phyloP scores from a whole-genome alignment of 306 rosid genomes.

The Rosa chinensis region DNA sequence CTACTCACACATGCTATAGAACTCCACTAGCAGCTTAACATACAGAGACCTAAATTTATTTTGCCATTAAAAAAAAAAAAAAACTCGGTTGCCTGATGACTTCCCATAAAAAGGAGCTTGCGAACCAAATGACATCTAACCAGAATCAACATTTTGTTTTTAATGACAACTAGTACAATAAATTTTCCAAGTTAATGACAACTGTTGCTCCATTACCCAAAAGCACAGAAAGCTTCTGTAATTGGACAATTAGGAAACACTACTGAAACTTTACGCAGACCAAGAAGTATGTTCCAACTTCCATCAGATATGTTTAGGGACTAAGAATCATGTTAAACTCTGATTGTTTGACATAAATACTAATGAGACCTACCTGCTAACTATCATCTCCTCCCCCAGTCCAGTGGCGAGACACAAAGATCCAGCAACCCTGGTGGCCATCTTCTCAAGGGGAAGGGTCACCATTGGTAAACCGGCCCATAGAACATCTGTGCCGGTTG shows the following conservation, averaged over 20 bases:
- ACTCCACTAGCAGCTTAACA: too few relatives aligned
- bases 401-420: slow-evolving; percentile 95
- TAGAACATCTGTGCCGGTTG: slow-evolving; percentile 93
- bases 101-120: too few relatives aligned
- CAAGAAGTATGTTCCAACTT: not conserved
- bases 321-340: not conserved
- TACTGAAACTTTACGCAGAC: not conserved
- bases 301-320: not conserved
- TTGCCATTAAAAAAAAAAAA: too few relatives aligned
- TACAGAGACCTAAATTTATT: too few relatives aligned
- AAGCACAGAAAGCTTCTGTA: not conserved
- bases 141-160: too few relatives aligned
- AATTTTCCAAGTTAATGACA: not conserved
- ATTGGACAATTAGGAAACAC: not conserved
- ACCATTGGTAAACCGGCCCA: slow-evolving; percentile 99
- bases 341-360: not conserved
- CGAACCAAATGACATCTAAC: too few relatives aligned
- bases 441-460: slow-evolving; percentile 93
- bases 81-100: too few relatives aligned
- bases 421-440: slow-evolving; percentile 99
- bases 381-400: slow-evolving; percentile 96
- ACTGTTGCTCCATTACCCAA: not conserved
- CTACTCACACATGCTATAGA: too few relatives aligned
- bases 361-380: slow-evolving; percentile 49
- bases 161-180: too few relatives aligned